Evolutionary conservation across 106 monocot genomes (phyloP), one percentile per base, ranked within the genome.

Genomic region (Vanilla planifolia): DNA sequence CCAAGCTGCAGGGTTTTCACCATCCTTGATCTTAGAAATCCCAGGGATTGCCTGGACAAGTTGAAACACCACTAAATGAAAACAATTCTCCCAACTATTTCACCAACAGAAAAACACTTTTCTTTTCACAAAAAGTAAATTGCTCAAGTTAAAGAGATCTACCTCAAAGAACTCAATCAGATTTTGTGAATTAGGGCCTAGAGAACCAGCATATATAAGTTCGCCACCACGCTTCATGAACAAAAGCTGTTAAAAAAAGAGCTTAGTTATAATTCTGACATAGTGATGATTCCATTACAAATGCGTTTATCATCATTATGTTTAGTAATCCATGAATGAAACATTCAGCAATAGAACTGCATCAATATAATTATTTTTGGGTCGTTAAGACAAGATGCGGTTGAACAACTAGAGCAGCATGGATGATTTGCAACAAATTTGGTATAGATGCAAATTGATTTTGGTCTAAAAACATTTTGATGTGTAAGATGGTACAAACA

Each of bases 181-280:
- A 16, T 85, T 82, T 52, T 55, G 66, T 59, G 98, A 99, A 64
- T 85, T 88, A 60, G 69, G 62, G 32, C 98, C 98, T 25, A 99
- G 71, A 24, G 77, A 77, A 65, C 98, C 98, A 61, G 98, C 98
- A 85, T 92, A 99, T 65, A 99, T 85, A 75, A 99, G 92, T 60
- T 92, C 65, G 28, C 98, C 98, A 23, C 98, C 98, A 69, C 92
- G 98, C 33, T 99, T 99, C 98, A 99, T 99, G 55, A 92, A 92
- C 61, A 99, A 75, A 71, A 99, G 92, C 98, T 99, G 75, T 17
- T 3, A 75, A 39, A 17, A 51, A 30, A 48, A 44, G 9, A 61
- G 64, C 47, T 37, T 23, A 57, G 39, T 63, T 22, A 19, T 23
- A 55, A 19, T 11, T 33, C n/a, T 34, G n/a, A n/a, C n/a, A n/a